Evolutionary conservation across 2,329 filamentous ascomycete species (phyloP).

Genomic region (Chaetothyriales sp.): DNA sequence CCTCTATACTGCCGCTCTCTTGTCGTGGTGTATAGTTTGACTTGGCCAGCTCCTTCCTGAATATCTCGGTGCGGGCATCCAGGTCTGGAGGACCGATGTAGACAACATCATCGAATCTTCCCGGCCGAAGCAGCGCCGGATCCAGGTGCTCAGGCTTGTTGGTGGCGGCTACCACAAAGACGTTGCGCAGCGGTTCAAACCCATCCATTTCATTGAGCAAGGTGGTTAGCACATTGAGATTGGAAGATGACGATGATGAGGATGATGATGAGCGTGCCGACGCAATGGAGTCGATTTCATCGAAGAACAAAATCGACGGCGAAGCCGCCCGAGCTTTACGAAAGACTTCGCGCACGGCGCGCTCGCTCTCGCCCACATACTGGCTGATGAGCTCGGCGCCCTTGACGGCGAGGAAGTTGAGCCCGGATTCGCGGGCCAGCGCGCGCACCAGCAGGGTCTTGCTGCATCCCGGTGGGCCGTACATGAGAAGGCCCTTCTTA

Average conservation of each 20-base stretch:
- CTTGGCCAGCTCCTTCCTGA: conserved; percentile 50
- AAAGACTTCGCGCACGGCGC: conserved; percentile 71
- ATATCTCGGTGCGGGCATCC: conserved; percentile 59
- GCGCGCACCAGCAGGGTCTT: conserved; percentile 89
- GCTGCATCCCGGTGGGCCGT: conserved; percentile 84
- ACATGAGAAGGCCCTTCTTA: conserved; percentile 72
- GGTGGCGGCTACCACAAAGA: conserved; percentile 78
- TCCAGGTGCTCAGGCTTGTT: conserved; percentile 81
- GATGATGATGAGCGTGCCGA: conserved; percentile 31
- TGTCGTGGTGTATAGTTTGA: conserved; percentile 33
- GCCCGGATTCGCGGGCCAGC: conserved; percentile 72
- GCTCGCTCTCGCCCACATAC: conserved; percentile 92
- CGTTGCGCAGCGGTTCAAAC: conserved; percentile 67
- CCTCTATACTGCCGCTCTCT: conserved; percentile 46
- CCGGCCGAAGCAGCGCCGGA: conserved; percentile 68
- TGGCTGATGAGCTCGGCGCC: conserved; percentile 87
- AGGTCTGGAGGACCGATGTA: conserved; percentile 72
- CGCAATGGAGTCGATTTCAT: conserved; percentile 83
- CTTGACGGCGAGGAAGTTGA: conserved; percentile 91
- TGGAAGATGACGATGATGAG: conserved; percentile 23
- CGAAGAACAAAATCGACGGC: conserved; percentile 90
- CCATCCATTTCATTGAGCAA: conserved; percentile 92
- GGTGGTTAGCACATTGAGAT: conserved; percentile 75
- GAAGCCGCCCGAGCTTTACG: conserved; percentile 68
- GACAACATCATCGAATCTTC: conserved; percentile 68